Base-by-base conservation (phyloP, 441 rosid species). In the Eutrema salsugineum region DNA sequence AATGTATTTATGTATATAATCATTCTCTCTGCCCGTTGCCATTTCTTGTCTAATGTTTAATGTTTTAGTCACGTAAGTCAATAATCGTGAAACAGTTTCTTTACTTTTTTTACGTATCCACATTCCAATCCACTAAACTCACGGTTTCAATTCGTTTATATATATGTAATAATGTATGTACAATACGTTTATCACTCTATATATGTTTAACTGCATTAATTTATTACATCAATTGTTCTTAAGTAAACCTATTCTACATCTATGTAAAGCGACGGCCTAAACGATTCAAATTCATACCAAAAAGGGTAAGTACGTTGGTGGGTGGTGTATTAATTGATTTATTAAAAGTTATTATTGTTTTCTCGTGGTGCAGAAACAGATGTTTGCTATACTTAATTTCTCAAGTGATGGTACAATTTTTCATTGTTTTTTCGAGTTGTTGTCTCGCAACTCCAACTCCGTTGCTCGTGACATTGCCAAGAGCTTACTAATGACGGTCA, bases 271-370 rank as follows among this genome's bases (percentile, higher is more conserved):
- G 59, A 49, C 47, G 49, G 49, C 33, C 39, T 40, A 50, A 67
- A 60, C 50, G 46, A 60, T 42, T 33, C 0, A 74, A 51, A 42
- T 35, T 35, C 73, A 50, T 67, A 60, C 78, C 50, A 43, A 44
- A 75, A 51, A 6, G 68, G 78, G 72, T 50, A 60, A 42, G 68
- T 74, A 66, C 62, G 48, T 67, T 66, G 63, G 69, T 75, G 73
- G 68, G 61, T 66, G 72, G 19, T 59, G 35, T 58, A 74, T 74
- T 74, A 43, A 74, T 33, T 51, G 57, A 33, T 59, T 24, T 51
- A 22, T 59, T 70, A 24, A 24, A 24, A 24, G 27, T 2, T n/a
- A n/a, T n/a, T n/a, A n/a, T n/a, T n/a, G n/a, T n/a, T n/a, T 24
- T 2, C 0, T 24, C 27, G 27, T 24, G 27, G 27, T 2, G 3